These are phyloP conservation scores for Crucihimalaya himalaica DNA, from an alignment of 345 rosid genomes.

Conservation along the genomic window DNA sequence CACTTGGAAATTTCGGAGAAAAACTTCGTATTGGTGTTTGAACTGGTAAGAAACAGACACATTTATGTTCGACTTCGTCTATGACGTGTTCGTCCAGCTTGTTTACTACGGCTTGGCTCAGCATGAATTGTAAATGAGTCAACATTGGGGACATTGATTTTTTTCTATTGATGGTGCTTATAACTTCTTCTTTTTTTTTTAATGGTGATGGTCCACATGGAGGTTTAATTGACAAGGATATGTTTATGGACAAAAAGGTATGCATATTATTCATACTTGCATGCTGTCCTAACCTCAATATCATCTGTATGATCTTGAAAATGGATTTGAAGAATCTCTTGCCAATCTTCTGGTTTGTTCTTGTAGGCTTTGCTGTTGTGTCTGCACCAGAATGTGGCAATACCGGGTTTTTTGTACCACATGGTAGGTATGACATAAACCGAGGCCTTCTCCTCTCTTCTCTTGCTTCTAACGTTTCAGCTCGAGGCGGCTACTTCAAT, in stretches of 20 bases:
- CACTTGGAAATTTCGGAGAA: neutral
- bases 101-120: neutral
- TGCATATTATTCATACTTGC: neutral
- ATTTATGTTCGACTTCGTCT: neutral
- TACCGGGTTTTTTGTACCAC: too few relatives aligned
- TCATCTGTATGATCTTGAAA: neutral
- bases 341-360: neutral
- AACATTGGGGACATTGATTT: neutral
- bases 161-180: too few relatives aligned
- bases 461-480: neutral
- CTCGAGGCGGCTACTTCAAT: too few relatives aligned
- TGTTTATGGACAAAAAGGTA: neutral
- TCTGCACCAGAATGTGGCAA: too few relatives aligned
- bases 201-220: neutral
- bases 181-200: neutral
- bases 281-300: neutral
- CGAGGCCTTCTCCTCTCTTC: constrained; percentile 4
- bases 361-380: too few relatives aligned
- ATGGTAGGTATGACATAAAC: too few relatives aligned
- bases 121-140: neutral
- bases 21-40: neutral
- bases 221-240: neutral
- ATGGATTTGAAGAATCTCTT: constrained; percentile 12
- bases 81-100: neutral
- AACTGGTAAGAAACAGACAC: too few relatives aligned